Evolutionary conservation across 495 filamentous ascomycete species (phyloP).

Genomic region (Amphirosellinia nigrospora): DNA sequence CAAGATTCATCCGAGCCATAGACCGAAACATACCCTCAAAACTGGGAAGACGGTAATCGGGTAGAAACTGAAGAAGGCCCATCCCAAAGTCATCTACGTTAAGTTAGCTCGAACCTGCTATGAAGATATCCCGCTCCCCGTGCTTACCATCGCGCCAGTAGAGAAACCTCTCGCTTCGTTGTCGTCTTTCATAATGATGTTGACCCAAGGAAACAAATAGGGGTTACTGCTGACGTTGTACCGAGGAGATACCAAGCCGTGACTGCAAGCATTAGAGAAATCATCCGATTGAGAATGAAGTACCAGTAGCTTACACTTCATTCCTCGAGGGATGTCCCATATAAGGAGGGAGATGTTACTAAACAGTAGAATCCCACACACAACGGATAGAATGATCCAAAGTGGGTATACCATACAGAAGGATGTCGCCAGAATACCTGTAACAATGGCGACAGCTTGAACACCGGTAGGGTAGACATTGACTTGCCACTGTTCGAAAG

Average conservation of each 20-base stretch:
- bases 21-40: neutral
- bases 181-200: neutral
- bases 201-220: constrained; percentile 3
- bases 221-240: neutral
- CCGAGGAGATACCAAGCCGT: constrained; percentile 2
- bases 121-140: neutral
- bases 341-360: neutral
- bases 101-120: neutral
- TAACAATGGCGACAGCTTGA: neutral
- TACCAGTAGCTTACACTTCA: neutral
- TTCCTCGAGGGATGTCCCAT: neutral
- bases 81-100: neutral
- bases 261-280: neutral
- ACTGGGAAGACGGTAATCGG: neutral
- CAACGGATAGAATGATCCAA: neutral
- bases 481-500: constrained; percentile 4
- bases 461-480: constrained; percentile 3
- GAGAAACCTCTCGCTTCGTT: neutral
- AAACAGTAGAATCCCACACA: neutral
- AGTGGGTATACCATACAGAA: constrained; percentile 3
- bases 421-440: neutral
- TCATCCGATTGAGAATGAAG: neutral
- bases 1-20: neutral
- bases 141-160: neutral
- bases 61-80: neutral